Evolutionary conservation across 139 green algal species (phyloP), one percentile per base, ranked within the genome.

Genomic region (Chlorella sorokiniana): DNA sequence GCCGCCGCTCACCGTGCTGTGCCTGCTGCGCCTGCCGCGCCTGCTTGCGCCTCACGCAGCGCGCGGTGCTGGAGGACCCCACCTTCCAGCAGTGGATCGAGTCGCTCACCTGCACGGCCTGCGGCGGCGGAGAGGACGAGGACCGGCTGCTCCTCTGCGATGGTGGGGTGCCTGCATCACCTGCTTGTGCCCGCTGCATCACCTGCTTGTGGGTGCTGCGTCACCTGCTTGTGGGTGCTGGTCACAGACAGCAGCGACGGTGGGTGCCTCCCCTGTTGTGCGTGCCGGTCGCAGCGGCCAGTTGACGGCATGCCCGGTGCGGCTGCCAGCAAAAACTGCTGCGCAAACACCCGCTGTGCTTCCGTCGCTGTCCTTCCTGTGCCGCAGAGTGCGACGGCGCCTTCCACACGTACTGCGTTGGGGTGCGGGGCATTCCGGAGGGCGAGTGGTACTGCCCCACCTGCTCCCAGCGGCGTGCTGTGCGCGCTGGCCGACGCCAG

Each of bases 351-450:
- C n/a, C n/a, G n/a, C n/a, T n/a, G n/a, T n/a, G 35, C 48, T 61
- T 8, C 8, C 16, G 29, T 48, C n/a, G 16, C 51, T 23, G 23
- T 40, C 64, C 3, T 11, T 37, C 29, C 9, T 5, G 10, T 16
- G n/a, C 63, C 45, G 38, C 86, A 94, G 91, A 83, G 31, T 96
- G 92, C 76, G 89, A 95, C 68, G 44, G 76, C 3, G 92, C 89
- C 11, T 94, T 82, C 48, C 92, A 96, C 79, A 95, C 87, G 29
- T 93, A 93, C 76, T 96, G 92, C 78, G 85, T 88, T 9, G 79
- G 83, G 0, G 79, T 93, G 42, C 44, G 72, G 3, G 68, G 41
- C 25, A 79, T 96, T 0, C 92, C 92, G 1, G 61, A 89, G 31
- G 92, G 86, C 35, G 86, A 93, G 8, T 96, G 91, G 91, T 94